Base-by-base conservation (phyloP, 2,329 filamentous ascomycete genomes). In the Sclerotinia borealis region DNA sequence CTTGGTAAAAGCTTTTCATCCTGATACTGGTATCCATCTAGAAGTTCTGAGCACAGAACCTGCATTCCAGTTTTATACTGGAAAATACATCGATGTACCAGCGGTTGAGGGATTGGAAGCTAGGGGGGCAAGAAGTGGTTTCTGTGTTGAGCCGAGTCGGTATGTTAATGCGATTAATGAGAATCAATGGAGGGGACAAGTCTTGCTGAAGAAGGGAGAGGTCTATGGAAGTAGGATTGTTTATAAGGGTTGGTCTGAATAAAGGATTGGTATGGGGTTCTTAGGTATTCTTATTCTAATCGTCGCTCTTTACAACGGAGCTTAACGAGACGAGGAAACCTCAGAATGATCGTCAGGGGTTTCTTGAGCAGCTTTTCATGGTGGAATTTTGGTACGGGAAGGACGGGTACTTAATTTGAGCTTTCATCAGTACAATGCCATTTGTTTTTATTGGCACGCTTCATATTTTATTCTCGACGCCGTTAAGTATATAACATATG, bases 51-150 rank as follows among this genome's bases (percentile, higher is more conserved):
- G 91, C 79, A 98, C 93, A 0, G 93, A 98, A 80, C 95, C 95
- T 0, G 91, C 92, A 0, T 98, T 97, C 81, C 93, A 98, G 76
- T 96, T 97, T 79, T 98, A 98, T 78, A 96, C 92, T 0, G 95
- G 93, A 68, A 88, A 90, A 73, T 88, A 87, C 73, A 92, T 96
- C 68, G 79, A 95, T 70, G 88, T 96, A 15, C 88, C 90, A 0
- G 88, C 79, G 36, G 80, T 86, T 4, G 81, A 80, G 81, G 81
- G 79, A 2, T 76, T 84, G 34, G 85, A 88, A 0, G 86, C 88
- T 1, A 83, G 91, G 55, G 84, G 82, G 0, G 73, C 85, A 4
- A 84, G 92, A 55, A 85, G 87, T 50, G 93, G 90, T 0, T 96
- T 98, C 79, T 96, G 92, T 76, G 88, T 96, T 49, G 95, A 99